Evolutionary conservation across 2,329 filamentous ascomycete genomes (phyloP).

Genomic region (Aureobasidium pullulans): DNA sequence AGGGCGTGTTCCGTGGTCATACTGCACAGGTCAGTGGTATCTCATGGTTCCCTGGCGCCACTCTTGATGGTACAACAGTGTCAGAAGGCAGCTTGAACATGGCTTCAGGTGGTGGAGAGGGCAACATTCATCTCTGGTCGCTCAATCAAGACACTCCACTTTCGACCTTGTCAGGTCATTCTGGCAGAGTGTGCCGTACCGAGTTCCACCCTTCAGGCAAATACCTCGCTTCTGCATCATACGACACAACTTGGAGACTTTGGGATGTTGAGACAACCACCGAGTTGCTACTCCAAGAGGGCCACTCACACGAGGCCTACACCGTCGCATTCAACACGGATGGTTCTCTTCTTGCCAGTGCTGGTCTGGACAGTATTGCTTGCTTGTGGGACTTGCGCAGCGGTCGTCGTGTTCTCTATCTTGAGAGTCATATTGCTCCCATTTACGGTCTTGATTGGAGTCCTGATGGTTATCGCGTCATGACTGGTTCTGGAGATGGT

Average conservation of each 20-base stretch:
- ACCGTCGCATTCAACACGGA: slow-evolving; percentile 84
- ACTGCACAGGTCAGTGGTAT: slow-evolving; percentile 84
- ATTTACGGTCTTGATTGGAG: slow-evolving; percentile 94
- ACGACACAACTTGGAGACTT: slow-evolving; percentile 92
- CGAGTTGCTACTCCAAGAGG: slow-evolving; percentile 83
- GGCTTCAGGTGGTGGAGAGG: slow-evolving; percentile 84
- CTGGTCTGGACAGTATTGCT: slow-evolving; percentile 89
- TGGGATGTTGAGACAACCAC: slow-evolving; percentile 87
- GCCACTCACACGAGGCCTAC: slow-evolving; percentile 90
- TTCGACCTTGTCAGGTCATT: slow-evolving; percentile 74
- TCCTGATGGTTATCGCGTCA: slow-evolving; percentile 78
- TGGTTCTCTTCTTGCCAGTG: slow-evolving; percentile 82
- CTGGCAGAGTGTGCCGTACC: slow-evolving; percentile 78
- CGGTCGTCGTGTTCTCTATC: slow-evolving; percentile 88
- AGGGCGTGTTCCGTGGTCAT: slow-evolving; percentile 70
- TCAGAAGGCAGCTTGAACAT: slow-evolving; percentile 69
- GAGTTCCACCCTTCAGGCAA: slow-evolving; percentile 90
- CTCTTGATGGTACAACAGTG: slow-evolving; percentile 61
- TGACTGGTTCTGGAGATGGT: slow-evolving; percentile 88
- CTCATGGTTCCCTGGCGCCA: slow-evolving; percentile 81
- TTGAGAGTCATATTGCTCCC: slow-evolving; percentile 87
- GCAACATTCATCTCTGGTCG: slow-evolving; percentile 83
- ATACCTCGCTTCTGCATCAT: slow-evolving; percentile 87
- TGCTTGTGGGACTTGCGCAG: slow-evolving; percentile 92
- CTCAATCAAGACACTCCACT: slow-evolving; percentile 78